Base-by-base conservation (phyloP, 192 early-diverging fungal species). In the Diversispora epigaea region DNA sequence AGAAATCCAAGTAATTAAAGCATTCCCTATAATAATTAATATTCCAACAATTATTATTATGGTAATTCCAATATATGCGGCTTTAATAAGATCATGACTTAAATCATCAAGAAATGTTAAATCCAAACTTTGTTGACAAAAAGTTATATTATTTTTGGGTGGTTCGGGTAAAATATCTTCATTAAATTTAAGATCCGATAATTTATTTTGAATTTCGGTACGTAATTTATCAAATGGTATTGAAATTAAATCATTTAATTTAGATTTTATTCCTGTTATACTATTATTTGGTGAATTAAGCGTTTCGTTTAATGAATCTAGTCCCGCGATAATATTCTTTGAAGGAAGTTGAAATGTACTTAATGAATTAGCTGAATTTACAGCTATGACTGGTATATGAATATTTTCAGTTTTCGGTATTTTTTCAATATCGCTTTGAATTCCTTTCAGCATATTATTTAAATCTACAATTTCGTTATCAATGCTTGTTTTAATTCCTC, bases 171-270 rank as follows among this genome's bases (percentile, higher is more conserved):
- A 63, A 22, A 63, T 44, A 6, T 0, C 15, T 60, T 61, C 44
- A 62, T 73, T 47, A 32, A 73, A 73, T 9, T 12, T 21, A 4
- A 63, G 11, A 62, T 73, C 49, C 9, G 58, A 63, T n/a, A 62
- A 21, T 11, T 17, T 49, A 49, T 15, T 9, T 39, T 50, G 14
- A 32, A 73, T 45, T 14, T 49, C 3, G 19, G 12, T 17, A 40
- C 58, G 25, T 46, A 73, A 25, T 40, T 73, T 17, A 14, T 73
- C 46, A 73, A 73, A 73, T 17, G 72, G 72, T 15, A 73, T 49
- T 15, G 72, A 25, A 3, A 50, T 14, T 15, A 73, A 40, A 47
- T 11, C 22, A 39, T 61, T 41, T 10, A 73, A 11, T 63, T 62
- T 73, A 4, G 19, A 32, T 49, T 73, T 60, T 40, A 73, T 73